These are phyloP conservation scores for Aspergillus campestris DNA, from an alignment of 495 filamentous ascomycete species.

Conservation along the genomic window DNA sequence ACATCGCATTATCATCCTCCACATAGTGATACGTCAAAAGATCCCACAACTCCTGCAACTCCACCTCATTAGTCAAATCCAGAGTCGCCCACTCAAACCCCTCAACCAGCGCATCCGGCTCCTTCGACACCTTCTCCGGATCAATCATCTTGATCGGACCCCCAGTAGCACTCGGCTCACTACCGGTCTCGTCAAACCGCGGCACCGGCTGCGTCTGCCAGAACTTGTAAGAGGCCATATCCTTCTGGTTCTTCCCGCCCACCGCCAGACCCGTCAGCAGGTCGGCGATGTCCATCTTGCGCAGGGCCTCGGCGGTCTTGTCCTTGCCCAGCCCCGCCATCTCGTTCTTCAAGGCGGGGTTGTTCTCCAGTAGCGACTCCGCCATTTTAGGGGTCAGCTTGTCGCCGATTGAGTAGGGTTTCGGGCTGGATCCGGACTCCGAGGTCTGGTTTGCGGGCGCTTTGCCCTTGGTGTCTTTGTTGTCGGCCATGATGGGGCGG, in stretches of 20 bases:
- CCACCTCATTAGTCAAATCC: constrained; percentile 61
- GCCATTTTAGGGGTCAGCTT: constrained; percentile 36
- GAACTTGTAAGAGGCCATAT: constrained; percentile 96
- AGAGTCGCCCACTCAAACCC: constrained; percentile 93
- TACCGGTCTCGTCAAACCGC: constrained; percentile 54
- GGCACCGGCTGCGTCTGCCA: constrained; percentile 96
- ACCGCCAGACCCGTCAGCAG: constrained; percentile 70
- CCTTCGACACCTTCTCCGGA: constrained; percentile 63
- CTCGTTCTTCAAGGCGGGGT: constrained; percentile 43
- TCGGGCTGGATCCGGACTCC: constrained; percentile 12
- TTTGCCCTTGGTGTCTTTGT: constrained; percentile 34
- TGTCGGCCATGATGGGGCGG: constrained; percentile 27
- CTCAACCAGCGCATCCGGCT: constrained; percentile 54
- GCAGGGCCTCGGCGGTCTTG: constrained; percentile 53
- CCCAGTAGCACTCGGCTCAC: constrained; percentile 34
- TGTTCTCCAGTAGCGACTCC: constrained; percentile 38
- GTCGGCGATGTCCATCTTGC: constrained; percentile 65
- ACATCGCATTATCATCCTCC: constrained; percentile 93
- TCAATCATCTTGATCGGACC: constrained; percentile 64
- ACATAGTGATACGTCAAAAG: constrained; percentile 89
- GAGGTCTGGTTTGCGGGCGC: constrained; percentile 20
- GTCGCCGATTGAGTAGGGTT: constrained; percentile 19
- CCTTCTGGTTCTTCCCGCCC: constrained; percentile 81
- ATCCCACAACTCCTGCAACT: constrained; percentile 79
- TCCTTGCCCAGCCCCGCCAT: constrained; percentile 36